Conservation (phyloP, 73 alveolate genomes). For the Paraurostyla sp. region DNA sequence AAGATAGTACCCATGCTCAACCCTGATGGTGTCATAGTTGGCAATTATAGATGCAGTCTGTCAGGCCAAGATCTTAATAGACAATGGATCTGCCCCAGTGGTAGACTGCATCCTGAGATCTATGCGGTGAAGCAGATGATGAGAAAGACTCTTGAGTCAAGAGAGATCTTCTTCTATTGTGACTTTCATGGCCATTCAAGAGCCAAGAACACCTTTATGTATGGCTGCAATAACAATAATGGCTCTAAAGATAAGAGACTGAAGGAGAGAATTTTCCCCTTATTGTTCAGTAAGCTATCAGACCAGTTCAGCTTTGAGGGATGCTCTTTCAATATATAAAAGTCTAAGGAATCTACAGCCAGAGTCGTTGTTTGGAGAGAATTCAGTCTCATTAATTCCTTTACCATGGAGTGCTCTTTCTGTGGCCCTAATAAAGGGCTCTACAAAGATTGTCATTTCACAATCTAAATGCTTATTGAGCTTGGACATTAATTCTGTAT, state of each 20-base stretch:
- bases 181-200: constrained; percentile 93
- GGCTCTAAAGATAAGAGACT: constrained; percentile 35
- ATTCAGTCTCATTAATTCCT: constrained; percentile 38
- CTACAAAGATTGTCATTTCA: constrained; percentile 52
- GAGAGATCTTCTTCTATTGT: constrained; percentile 78
- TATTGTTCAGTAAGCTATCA: not conserved
- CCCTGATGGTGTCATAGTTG: constrained; percentile 91
- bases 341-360: constrained; percentile 58
- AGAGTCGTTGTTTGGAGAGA: constrained; percentile 64
- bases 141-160: constrained; percentile 69
- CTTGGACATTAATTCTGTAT: constrained; percentile 71
- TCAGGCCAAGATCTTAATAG: constrained; percentile 88
- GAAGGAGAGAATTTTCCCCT: constrained; percentile 57
- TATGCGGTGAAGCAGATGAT: constrained; percentile 68
- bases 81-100: constrained; percentile 85
- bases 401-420: constrained; percentile 63
- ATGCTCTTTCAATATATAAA: constrained; percentile 49
- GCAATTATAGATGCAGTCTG: constrained; percentile 85
- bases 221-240: constrained; percentile 70
- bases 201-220: constrained; percentile 83
- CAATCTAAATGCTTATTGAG: not conserved
- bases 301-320: constrained; percentile 57
- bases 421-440: constrained; percentile 61
- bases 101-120: constrained; percentile 83
- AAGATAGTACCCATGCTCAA: constrained; percentile 86